phyloP scores from a whole-genome alignment of 306 rosid species.

The Fragaria ananassa region DNA sequence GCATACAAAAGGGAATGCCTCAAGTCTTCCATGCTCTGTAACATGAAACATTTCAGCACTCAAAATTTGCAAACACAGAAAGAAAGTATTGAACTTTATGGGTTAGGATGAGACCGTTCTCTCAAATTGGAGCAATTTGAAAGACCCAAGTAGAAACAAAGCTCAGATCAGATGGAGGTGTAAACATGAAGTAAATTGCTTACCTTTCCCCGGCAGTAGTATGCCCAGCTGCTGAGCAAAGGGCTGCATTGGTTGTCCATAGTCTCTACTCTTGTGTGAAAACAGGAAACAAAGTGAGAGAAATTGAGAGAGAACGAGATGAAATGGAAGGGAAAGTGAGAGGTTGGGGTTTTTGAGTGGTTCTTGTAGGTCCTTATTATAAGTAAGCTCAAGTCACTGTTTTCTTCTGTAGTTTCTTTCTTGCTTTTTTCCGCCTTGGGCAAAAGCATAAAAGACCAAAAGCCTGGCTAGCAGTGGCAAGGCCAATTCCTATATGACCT shows the following conservation, averaged over 20 bases:
- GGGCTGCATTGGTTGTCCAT: slow-evolving; percentile 73
- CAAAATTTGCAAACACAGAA: slow-evolving; percentile 19
- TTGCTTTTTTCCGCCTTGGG: slow-evolving; percentile 31
- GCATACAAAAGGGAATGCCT: slow-evolving; percentile 59
- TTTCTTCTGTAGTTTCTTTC: slow-evolving; percentile 7
- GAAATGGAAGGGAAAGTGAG: slow-evolving; percentile 7
- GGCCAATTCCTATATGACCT: slow-evolving; percentile 24
- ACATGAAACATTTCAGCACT: slow-evolving; percentile 11
- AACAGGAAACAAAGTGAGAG: slow-evolving; percentile 11
- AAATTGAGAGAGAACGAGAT: slow-evolving; percentile 3
- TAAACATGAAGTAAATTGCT: not conserved
- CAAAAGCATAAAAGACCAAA: slow-evolving; percentile 50
- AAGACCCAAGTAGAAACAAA: slow-evolving; percentile 8
- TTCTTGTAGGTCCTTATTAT: slow-evolving; percentile 37
- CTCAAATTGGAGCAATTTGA: slow-evolving; percentile 8
- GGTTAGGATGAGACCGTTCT: not conserved
- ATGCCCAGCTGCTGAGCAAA: slow-evolving; percentile 53
- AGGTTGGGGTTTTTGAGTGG: slow-evolving; percentile 40
- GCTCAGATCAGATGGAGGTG: not conserved
- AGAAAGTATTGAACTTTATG: not conserved
- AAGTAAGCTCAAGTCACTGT: slow-evolving; percentile 42
- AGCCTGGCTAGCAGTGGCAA: slow-evolving; percentile 19
- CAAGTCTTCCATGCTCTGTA: slow-evolving; percentile 78
- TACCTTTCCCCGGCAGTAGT: slow-evolving; percentile 76
- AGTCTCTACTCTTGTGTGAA: slow-evolving; percentile 7